Base-by-base conservation (phyloP, 2,329 filamentous ascomycete genomes). In the Fusarium verrucosum region DNA sequence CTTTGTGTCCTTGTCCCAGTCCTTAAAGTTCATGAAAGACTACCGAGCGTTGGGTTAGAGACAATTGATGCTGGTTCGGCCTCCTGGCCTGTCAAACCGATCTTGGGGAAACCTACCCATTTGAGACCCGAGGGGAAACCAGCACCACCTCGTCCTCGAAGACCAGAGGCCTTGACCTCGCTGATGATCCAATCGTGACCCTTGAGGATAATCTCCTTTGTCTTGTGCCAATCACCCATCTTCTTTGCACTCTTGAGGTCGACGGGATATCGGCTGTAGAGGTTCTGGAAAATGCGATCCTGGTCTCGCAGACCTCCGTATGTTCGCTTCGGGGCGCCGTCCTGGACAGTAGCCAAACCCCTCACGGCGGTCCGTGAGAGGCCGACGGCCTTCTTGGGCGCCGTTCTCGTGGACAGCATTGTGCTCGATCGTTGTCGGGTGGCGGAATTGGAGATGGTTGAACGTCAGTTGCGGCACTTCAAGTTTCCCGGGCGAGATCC, bases 11-110 rank as follows among this genome's bases (percentile, higher is more conserved):
- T 99, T 96, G 74, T 99, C 94, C 95, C 95, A 99, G 74, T 93
- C 95, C 82, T 97, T 97, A 85, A 94, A 94, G 85, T 99, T 99
- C 95, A 99, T 99, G 81, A 99, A 99, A 45, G 94, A 97, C 93
- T 96, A 58, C 32, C 50, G 46, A 73, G 49, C 38, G 47, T 70
- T 55, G 65, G 58, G 55, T 56, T 61, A 61, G 57, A 61, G 49
- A 61, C 55, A 58, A 55, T 65, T 50, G 52, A 46, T 53, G 62
- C 72, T 68, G 72, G 66, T 35, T 43, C 42, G 56, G 59, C 54
- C 53, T 47, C 45, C 38, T 57, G 59, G 52, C 52, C 58, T 14
- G 19, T 50, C 33, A 40, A 56, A 43, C 23, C 56, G 56, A 56
- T 49, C 16, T 35, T 37, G 32, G 26, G 62, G 58, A 56, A 70